Conservation (phyloP, 495 filamentous ascomycete genomes). For the Lichina pygmaea region DNA sequence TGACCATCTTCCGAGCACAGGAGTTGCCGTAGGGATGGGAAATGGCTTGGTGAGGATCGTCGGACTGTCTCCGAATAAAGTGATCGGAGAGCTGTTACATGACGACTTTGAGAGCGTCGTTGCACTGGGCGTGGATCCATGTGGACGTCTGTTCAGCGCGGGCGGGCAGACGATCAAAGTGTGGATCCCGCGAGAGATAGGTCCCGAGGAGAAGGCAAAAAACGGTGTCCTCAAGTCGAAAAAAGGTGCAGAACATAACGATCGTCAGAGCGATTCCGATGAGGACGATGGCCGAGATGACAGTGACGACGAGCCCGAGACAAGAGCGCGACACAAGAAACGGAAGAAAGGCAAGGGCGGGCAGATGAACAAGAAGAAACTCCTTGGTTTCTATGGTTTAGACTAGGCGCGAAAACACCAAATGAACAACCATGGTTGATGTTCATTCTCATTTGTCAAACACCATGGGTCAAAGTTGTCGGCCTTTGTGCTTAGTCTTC, state of each 20-base stretch:
- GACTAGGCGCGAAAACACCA: slow-evolving; percentile 20
- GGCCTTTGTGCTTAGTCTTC: not conserved
- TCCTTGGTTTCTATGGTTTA: slow-evolving; percentile 36
- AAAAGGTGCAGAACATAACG: slow-evolving; percentile 12
- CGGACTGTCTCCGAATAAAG: slow-evolving; percentile 28
- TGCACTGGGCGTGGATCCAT: slow-evolving; percentile 52
- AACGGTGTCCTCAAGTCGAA: slow-evolving; percentile 15
- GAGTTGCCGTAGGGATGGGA: slow-evolving; percentile 47
- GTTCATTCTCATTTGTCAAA: not conserved
- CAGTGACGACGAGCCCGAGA: slow-evolving; percentile 14
- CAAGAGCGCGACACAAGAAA: slow-evolving; percentile 17
- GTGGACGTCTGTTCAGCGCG: slow-evolving; percentile 62
- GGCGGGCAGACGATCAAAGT: slow-evolving; percentile 66
- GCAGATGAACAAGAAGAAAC: slow-evolving; percentile 22
- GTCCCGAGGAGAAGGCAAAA: slow-evolving; percentile 12
- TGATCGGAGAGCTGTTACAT: slow-evolving; percentile 35
- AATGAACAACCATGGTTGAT: not conserved
- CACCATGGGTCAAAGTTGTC: not conserved
- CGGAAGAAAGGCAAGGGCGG: slow-evolving; percentile 29
- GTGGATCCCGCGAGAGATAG: slow-evolving; percentile 34
- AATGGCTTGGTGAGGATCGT: slow-evolving; percentile 35
- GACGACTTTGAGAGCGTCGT: slow-evolving; percentile 64
- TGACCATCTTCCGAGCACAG: slow-evolving; percentile 30
- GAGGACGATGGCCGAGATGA: slow-evolving; percentile 14
- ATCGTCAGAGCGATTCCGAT: slow-evolving; percentile 18